A percentile compares a stretch with the other conserved stretches of the same genome.
Conservation (phyloP, 495 filamentous ascomycete species). For the Penicillium maclennaniae region DNA sequence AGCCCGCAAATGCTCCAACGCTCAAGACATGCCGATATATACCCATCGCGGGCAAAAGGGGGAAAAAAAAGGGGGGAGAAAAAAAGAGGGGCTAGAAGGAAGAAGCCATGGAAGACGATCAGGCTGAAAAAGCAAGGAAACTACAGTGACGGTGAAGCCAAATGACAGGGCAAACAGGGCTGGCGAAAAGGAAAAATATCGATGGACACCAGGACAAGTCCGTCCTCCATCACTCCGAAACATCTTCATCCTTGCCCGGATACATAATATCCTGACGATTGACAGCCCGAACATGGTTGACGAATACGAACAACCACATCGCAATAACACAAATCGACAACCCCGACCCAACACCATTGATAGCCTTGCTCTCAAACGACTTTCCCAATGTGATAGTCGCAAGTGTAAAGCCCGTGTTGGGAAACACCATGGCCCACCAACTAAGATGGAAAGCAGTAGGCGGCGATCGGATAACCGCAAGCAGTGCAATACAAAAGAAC, state of each 20-base stretch:
- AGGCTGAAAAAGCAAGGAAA: not conserved
- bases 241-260: slow-evolving; percentile 62
- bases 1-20: not conserved
- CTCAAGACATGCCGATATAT: not conserved
- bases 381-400: slow-evolving; percentile 46
- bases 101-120: not conserved
- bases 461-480: slow-evolving; percentile 51
- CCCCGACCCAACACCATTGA: slow-evolving; percentile 36
- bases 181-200: slow-evolving; percentile 4
- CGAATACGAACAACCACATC: slow-evolving; percentile 56
- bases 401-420: slow-evolving; percentile 45
- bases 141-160: not conserved
- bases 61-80: not conserved
- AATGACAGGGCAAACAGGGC: not conserved
- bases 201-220: not conserved
- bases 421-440: slow-evolving; percentile 53
- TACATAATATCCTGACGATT: slow-evolving; percentile 52
- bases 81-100: not conserved
- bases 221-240: slow-evolving; percentile 24
- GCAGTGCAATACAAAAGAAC: slow-evolving; percentile 62
- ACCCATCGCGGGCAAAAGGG: not conserved
- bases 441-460: slow-evolving; percentile 46
- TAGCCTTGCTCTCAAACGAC: slow-evolving; percentile 33
- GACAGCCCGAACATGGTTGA: slow-evolving; percentile 52
- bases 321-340: slow-evolving; percentile 50